Percentiles rank a stretch among this genome's conserved stretches.
phyloP scores from a whole-genome alignment of 148 eudicot genomes.

The Rhododendron vialii region DNA sequence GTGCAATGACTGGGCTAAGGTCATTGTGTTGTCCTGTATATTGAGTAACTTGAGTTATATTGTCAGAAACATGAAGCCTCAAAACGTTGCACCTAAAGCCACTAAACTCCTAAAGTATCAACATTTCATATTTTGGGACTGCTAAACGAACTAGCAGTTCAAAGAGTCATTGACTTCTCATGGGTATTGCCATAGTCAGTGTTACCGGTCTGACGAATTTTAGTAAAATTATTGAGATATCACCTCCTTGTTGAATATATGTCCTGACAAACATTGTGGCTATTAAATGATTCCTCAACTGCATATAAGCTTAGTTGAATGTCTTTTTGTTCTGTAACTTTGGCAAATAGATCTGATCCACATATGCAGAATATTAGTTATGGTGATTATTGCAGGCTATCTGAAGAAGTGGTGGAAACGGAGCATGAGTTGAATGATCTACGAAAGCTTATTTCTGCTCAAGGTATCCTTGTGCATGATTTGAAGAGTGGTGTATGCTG shows the following conservation, averaged over 20 bases:
- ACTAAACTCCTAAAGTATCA: not conserved
- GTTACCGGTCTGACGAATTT: not conserved
- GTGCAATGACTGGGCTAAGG: not conserved
- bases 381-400: conserved; percentile 42
- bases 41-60: not conserved
- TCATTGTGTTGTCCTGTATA: not conserved
- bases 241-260: not conserved
- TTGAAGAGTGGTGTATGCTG: conserved; percentile 64
- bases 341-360: not conserved
- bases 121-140: not conserved
- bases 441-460: conserved; percentile 79
- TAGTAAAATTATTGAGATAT: not conserved
- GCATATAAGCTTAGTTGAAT: not conserved
- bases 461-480: conserved; percentile 84
- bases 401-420: conserved; percentile 95
- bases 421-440: conserved; percentile 83
- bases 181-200: not conserved
- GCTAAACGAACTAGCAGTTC: not conserved
- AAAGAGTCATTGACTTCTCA: not conserved
- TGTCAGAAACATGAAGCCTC: not conserved
- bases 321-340: not conserved
- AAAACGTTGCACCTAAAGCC: not conserved
- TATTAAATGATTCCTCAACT: not conserved
- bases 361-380: not conserved
- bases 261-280: not conserved